Base-by-base conservation (phyloP, 2,329 filamentous ascomycete species). In the Monilinia laxa region DNA sequence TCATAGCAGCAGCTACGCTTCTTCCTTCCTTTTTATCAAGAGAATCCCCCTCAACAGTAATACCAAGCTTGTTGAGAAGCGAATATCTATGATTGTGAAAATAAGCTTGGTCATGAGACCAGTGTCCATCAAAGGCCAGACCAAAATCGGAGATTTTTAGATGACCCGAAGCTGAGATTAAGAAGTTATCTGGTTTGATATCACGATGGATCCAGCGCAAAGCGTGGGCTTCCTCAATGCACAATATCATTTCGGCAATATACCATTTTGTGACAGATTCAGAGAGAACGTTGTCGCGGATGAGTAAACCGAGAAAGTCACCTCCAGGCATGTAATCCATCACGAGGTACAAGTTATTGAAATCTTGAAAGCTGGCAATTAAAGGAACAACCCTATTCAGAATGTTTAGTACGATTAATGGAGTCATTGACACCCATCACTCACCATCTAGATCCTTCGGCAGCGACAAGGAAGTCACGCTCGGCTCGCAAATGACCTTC, bases 321-420 rank as follows among this genome's bases (percentile, higher is more conserved):
- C 95, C 94, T 0, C 94, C 95, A 2, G 96, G 90, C 92, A 97
- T 97, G 76, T 96, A 99, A 68, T 98, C 93, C 93, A 98, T 97
- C 63, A 97, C 90, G 7, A 99, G 85, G 74, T 98, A 98, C 7
- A 99, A 82, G 72, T 91, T 92, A 53, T 85, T 84, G 47, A 85
- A 81, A 76, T 98, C 95, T 77, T 98, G 92, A 71, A 98, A 98
- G 74, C 92, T 95, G 60, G 91, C 84, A 62, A 97, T 85, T 47
- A 99, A 81, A 0, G 93, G 91, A 2, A 98, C 91, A 57, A 97
- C 88, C 94, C 86, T 89, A 49, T 25, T 23, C 16, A 59, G 2
- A 28, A 16, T 1, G 31, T 14, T 73, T 49, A 73, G 42, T 2
- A 40, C 38, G 38, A 7, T 14, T 2, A 35, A 51, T 40, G 20